Evolutionary conservation across 352 stramenopile species (phyloP).

Genomic region (Vaucheria bursata): DNA sequence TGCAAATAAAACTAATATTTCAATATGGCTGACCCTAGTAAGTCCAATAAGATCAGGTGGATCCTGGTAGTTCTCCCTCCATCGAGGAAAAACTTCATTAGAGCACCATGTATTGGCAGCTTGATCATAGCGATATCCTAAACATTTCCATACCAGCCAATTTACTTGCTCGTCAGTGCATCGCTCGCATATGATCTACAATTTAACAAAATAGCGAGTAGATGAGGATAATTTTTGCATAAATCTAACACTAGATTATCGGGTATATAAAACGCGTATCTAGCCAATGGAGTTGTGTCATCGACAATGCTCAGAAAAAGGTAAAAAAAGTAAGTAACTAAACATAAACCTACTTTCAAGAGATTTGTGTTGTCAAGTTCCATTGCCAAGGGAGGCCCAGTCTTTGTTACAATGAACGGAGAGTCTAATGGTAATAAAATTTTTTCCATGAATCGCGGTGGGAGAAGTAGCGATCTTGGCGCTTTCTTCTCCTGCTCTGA

Average conservation of each 20-base stretch:
- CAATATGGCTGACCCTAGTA: constrained; percentile 49
- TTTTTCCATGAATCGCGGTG: constrained; percentile 26
- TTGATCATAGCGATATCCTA: constrained; percentile 53
- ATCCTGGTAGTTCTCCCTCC: constrained; percentile 59
- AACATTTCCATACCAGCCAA: constrained; percentile 67
- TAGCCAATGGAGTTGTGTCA: no score
- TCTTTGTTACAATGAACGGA: constrained; percentile 12
- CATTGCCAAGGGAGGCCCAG: constrained; percentile 18
- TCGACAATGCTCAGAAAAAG: no score
- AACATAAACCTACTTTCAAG: constrained; percentile 29
- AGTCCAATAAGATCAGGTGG: constrained; percentile 69
- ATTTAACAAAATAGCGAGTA: no score
- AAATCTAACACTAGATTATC: no score
- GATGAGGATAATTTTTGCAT: no score
- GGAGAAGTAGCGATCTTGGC: background rate
- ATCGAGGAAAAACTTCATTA: constrained; percentile 63
- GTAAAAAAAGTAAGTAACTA: no score
- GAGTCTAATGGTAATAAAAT: constrained; percentile 24
- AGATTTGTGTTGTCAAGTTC: constrained; percentile 40
- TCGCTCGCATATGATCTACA: constrained; percentile 41
- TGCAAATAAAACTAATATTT: no score
- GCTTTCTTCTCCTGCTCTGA: background rate
- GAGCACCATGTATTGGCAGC: constrained; percentile 52
- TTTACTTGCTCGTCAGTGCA: constrained; percentile 55
- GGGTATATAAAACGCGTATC: no score